Base-by-base conservation (phyloP, 306 rosid genomes). In the Casuarina cunninghamiana region DNA sequence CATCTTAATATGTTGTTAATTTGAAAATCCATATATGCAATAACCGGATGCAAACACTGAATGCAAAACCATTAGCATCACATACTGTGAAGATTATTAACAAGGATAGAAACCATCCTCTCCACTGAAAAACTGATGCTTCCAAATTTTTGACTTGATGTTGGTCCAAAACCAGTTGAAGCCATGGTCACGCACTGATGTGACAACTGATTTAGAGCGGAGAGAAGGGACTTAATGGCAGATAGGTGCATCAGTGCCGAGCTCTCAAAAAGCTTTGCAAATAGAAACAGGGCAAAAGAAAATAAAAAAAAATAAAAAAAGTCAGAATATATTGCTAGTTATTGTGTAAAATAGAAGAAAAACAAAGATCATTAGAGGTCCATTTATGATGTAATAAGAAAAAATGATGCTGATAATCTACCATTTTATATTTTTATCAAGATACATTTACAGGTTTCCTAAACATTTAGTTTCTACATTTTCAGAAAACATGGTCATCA, bases 21-120 rank as follows among this genome's bases (percentile, higher is more conserved):
- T 62, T 35, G 45, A 62, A 35, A 35, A 62, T 5, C 69, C 69
- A 62, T 62, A 62, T 10, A 10, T 37, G 44, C 2, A 37, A 67
- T 67, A 42, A 60, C 43, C 53, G 82, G 53, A 57, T 21, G 72
- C 17, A 79, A 44, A 44, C 39, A 81, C 60, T 69, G 74, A 77
- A 43, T 43, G 69, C 75, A 79, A 9, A 72, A 77, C 76, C 74
- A 78, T 60, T 69, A 50, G 81, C 76, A 75, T 63, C 57, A 87
- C 98, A 26, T 90, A 94, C 98, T 89, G 88, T 95, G 97, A 77
- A 91, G 88, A 88, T 95, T 95, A 86, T 92, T 95, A 77, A 88
- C 92, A 70, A 95, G 91, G 86, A 95, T 86, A 77, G 97, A 95
- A 83, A 95, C 89, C 91, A 95, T 95, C 83, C 98, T 87, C 75